Conservation (phyloP, 306 rosid genomes). For the Ceratonia siliqua region DNA sequence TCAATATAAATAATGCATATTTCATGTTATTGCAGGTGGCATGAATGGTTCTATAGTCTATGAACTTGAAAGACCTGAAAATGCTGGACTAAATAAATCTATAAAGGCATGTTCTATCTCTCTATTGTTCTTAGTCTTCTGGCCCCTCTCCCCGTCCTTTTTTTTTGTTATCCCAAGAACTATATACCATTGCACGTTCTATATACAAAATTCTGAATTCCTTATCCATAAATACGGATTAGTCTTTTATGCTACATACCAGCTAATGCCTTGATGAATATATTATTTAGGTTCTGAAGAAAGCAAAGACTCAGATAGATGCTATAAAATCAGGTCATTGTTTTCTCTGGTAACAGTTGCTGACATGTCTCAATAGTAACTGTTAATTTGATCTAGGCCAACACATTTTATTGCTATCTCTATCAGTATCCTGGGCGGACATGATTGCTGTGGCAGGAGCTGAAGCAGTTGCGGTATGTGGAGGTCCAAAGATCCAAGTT, state of each 20-base stretch:
- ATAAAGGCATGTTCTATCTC: constrained; percentile 62
- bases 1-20: neutral
- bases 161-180: neutral
- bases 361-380: constrained; percentile 20
- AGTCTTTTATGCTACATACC: constrained; percentile 26
- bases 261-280: constrained; percentile 38
- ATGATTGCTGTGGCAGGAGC: constrained; percentile 93
- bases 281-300: constrained; percentile 65
- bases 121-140: constrained; percentile 31
- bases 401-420: constrained; percentile 39
- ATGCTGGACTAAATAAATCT: constrained; percentile 74
- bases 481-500: constrained; percentile 84
- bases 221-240: constrained; percentile 5
- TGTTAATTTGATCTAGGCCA: constrained; percentile 34
- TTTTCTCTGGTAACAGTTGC: constrained; percentile 32
- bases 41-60: constrained; percentile 87
- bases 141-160: neutral
- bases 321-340: constrained; percentile 67
- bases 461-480: constrained; percentile 89
- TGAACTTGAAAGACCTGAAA: constrained; percentile 92
- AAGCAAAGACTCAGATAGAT: constrained; percentile 82
- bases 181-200: neutral
- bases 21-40: constrained; percentile 69
- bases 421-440: constrained; percentile 90
- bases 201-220: neutral